A percentile compares a stretch with the other conserved stretches of the same genome.
Conservation (phyloP, 2,329 filamentous ascomycete genomes). For the Raffaelea ambrosiae region DNA sequence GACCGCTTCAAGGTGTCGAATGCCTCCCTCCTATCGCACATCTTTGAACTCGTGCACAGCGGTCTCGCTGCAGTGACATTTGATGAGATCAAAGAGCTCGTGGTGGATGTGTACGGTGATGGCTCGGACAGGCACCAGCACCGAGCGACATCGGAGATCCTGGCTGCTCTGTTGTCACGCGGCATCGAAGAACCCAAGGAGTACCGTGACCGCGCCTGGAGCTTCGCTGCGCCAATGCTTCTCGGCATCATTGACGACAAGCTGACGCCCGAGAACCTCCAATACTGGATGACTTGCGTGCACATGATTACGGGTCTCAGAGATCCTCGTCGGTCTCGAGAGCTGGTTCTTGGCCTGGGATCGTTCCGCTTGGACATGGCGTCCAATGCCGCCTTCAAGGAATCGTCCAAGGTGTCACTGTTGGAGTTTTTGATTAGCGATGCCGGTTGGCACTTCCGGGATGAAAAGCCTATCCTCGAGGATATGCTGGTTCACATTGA, state of each 20-base stretch:
- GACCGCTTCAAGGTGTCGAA: slow-evolving; percentile 84
- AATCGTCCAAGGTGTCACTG: slow-evolving; percentile 90
- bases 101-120: slow-evolving; percentile 72
- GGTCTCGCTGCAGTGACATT: slow-evolving; percentile 70
- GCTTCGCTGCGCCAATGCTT: slow-evolving; percentile 82
- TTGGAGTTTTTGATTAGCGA: slow-evolving; percentile 83
- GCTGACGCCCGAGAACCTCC: slow-evolving; percentile 85
- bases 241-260: slow-evolving; percentile 82
- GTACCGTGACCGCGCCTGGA: slow-evolving; percentile 71
- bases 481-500: slow-evolving; percentile 89
- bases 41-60: slow-evolving; percentile 82
- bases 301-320: slow-evolving; percentile 83
- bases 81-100: slow-evolving; percentile 78
- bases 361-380: slow-evolving; percentile 87
- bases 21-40: slow-evolving; percentile 77
- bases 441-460: slow-evolving; percentile 91
- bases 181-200: slow-evolving; percentile 70
- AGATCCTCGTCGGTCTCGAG: slow-evolving; percentile 80
- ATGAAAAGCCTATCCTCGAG: slow-evolving; percentile 77
- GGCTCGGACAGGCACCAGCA: slow-evolving; percentile 97
- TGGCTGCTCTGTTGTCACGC: slow-evolving; percentile 75
- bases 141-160: slow-evolving; percentile 86
- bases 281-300: slow-evolving; percentile 91
- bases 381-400: slow-evolving; percentile 97
- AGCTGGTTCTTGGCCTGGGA: slow-evolving; percentile 73